Evolutionary conservation across 768 basidiomycete genomes (phyloP), one percentile per base, ranked within the genome.

Genomic region (Mrakia gelida): DNA sequence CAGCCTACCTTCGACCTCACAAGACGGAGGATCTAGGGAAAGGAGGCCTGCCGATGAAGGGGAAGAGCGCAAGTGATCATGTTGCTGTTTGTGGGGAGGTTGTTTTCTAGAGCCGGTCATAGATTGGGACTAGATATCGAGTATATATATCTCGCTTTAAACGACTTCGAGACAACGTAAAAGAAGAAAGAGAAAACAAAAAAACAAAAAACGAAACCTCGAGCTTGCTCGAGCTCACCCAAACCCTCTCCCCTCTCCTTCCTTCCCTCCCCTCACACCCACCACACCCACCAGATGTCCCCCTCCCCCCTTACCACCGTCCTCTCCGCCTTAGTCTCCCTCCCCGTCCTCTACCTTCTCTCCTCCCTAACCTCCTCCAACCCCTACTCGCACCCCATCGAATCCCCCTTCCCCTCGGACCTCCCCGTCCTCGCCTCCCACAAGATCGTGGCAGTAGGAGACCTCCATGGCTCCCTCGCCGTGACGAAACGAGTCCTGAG

Each of bases 31-130:
- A 89, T 71, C 86, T 97, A 32, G 87, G 86, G 13, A 87, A 87
- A 8, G 96, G 95, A 8, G n/a, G n/a, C n/a, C 85, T 98, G 45
- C 95, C 96, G n/a, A 87, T 89, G 82, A 88, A 88, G 80, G 89
- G 88, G 21, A 86, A 96, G 67, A 92, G 91, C 81, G 92, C 92
- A 15, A 92, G 91, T 81, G 96, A 98, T 84, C 96, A 97, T 82
- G 87, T 93, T 77, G 91, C 91, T 3, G 86, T 98, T 18, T 90
- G 89, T 45, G 89, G 89, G 3, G 91, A 93, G 80, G 82, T 95
- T 16, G 0, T 1, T 4, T 73, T 73, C 56, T 73, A 61, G 34
- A 61, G n/a, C n/a, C n/a, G n/a, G n/a, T n/a, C n/a, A n/a, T n/a
- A n/a, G n/a, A n/a, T n/a, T n/a, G n/a, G n/a, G n/a, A n/a, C n/a